Conservation (phyloP, 805 yeast genomes). For the Babjeviella inositovora region DNA sequence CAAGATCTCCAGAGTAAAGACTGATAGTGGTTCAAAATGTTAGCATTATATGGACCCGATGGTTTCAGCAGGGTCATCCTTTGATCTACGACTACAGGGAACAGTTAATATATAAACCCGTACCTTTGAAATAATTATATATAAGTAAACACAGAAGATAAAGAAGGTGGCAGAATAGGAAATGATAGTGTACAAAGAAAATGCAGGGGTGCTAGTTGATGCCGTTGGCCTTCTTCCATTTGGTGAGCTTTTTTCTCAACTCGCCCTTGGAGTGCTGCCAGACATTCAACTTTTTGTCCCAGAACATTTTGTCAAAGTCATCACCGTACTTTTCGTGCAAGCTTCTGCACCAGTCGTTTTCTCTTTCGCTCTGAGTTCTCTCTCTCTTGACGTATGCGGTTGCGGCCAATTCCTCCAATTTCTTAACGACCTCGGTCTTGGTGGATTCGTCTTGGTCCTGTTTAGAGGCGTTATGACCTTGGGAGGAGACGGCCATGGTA, state of each 20-base stretch:
- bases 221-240: constrained; percentile 43
- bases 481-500: constrained; percentile 25
- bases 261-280: constrained; percentile 81
- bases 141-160: too few species aligned
- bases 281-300: constrained; percentile 77
- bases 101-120: too few species aligned
- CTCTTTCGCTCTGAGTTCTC: constrained; percentile 54
- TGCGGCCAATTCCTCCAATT: constrained; percentile 48
- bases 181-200: constrained; percentile 1
- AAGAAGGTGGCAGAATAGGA: background rate
- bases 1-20: too few species aligned
- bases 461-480: constrained; percentile 9
- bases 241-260: constrained; percentile 49
- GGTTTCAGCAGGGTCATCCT: too few species aligned
- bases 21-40: too few species aligned
- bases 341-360: constrained; percentile 50
- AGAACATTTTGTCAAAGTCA: constrained; percentile 76
- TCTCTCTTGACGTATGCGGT: constrained; percentile 22
- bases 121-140: too few species aligned
- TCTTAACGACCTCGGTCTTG: constrained; percentile 42
- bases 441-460: constrained; percentile 11
- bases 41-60: too few species aligned
- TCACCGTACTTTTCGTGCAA: constrained; percentile 74
- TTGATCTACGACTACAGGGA: too few species aligned
- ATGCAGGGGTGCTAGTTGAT: constrained; percentile 9